Percentiles rank a stretch among this genome's conserved stretches.
phyloP scores from a whole-genome alignment of 1,284 basidiomycete genomes.

The Gomphus sp. region DNA sequence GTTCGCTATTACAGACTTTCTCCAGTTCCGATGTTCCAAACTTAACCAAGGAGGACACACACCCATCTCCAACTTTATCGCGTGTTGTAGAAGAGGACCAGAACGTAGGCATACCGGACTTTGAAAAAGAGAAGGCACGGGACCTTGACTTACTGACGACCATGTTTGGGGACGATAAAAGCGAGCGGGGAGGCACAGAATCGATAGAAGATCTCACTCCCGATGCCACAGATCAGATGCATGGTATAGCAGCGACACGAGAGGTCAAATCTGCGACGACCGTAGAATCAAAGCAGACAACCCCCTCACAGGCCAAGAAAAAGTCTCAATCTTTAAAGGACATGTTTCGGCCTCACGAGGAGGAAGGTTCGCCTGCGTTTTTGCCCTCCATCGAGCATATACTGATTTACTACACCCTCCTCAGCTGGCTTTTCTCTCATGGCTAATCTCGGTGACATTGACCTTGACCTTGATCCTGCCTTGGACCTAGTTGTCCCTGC shows the following conservation, averaged over 20 bases:
- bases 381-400: slow-evolving; percentile 14
- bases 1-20: background rate
- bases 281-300: background rate
- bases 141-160: slow-evolving; percentile 40
- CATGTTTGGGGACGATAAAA: slow-evolving; percentile 35
- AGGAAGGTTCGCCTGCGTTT: slow-evolving; percentile 36
- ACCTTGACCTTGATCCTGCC: slow-evolving; percentile 34
- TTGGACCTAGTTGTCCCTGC: slow-evolving; percentile 12
- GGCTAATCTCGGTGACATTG: slow-evolving; percentile 50
- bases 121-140: slow-evolving; percentile 36
- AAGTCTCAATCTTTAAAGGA: slow-evolving; percentile 38
- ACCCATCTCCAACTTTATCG: background rate
- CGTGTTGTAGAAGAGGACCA: background rate
- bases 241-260: background rate
- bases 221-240: background rate
- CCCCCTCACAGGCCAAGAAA: background rate
- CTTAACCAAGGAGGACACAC: background rate
- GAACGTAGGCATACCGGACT: slow-evolving; percentile 20
- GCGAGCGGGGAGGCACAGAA: slow-evolving; percentile 38
- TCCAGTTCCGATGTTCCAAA: no score
- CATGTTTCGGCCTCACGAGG: slow-evolving; percentile 57
- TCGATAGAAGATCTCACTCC: background rate
- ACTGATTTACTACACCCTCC: background rate
- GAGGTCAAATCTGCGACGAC: background rate
- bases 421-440: slow-evolving; percentile 55